Evolutionary conservation across 306 rosid genomes (phyloP), one percentile per base, ranked within the genome.

Genomic region (Mimosa bimucronata): DNA sequence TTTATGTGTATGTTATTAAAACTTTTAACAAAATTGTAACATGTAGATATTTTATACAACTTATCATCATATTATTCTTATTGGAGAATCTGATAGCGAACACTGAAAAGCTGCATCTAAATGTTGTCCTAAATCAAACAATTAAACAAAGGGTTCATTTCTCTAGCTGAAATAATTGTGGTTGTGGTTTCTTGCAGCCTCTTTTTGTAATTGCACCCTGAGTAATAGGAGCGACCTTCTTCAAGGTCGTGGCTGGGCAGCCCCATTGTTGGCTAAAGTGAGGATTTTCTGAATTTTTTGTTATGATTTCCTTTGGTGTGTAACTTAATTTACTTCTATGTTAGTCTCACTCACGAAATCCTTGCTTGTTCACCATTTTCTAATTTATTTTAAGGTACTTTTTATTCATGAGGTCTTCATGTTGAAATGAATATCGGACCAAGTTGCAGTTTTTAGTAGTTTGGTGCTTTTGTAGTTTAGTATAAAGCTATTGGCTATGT

Each of bases 171-270:
- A 73, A 26, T 16, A 34, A 60, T 2, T 79, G 29, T 78, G 31
- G 26, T 2, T 79, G 29, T 78, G 31, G 26, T 81, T 83, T 37
- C 45, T 12, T 64, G 94, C 93, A 92, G 97, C 94, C 97, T 82
- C 94, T 90, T 77, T 83, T 90, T 68, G 86, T 81, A 62, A 90
- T 92, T 67, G 89, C 46, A 72, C 97, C 94, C 29, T 92, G 93
- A 92, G 81, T 52, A 55, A 74, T 13, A 8, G 78, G 64, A 62
- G 21, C 62, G 60, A 67, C 79, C 72, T 82, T 80, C 61, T 69
- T 80, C 2, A 29, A 61, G 71, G 38, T 34, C 38, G 79, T 66
- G 80, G 73, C 78, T 34, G 81, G 84, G 75, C 37, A 38, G 29
- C 30, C 67, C 71, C 45, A 68, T 80, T 52, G 66, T 62, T 53